These are phyloP conservation scores for Penicillium sp. DNA, from an alignment of 2,329 filamentous ascomycete species.

Conservation along the genomic window DNA sequence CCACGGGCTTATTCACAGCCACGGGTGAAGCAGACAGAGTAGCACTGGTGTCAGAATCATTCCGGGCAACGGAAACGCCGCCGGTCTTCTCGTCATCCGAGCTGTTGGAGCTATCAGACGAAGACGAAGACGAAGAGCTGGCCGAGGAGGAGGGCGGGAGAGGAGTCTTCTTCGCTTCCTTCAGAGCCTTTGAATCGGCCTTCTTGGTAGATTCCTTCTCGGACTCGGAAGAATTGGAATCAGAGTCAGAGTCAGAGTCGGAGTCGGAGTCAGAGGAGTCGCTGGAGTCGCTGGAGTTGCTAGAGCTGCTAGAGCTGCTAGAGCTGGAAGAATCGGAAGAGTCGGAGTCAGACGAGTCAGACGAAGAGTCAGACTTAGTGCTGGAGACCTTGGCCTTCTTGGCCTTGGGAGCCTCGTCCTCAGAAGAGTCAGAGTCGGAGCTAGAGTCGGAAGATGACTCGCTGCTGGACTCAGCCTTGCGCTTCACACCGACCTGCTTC, in stretches of 20 bases:
- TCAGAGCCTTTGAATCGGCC: constrained; percentile 30
- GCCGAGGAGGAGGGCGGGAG: constrained; percentile 31
- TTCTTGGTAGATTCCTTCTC: constrained; percentile 27
- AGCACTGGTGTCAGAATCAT: constrained; percentile 32
- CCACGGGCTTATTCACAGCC: constrained; percentile 22
- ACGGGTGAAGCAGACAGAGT: constrained; percentile 32
- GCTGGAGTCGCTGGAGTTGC: constrained; percentile 5
- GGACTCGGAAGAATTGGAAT: constrained; percentile 25
- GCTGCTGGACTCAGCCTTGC: constrained; percentile 54
- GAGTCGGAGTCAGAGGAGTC: constrained; percentile 22
- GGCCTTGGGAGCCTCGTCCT: constrained; percentile 46
- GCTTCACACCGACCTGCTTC: constrained; percentile 52
- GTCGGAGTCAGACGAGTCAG: constrained; percentile 22
- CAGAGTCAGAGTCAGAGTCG: constrained; percentile 16
- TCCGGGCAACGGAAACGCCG: constrained; percentile 18
- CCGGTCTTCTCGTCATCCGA: constrained; percentile 26
- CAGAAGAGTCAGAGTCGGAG: constrained; percentile 47
- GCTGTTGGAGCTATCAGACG: constrained; percentile 18
- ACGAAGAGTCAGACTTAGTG: constrained; percentile 30
- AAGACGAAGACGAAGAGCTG: constrained; percentile 22
- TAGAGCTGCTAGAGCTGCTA: constrained; percentile 7
- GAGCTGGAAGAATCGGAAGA: constrained; percentile 30
- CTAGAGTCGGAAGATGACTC: constrained; percentile 43
- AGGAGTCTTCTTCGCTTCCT: constrained; percentile 36
- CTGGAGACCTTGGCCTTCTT: constrained; percentile 54